phyloP scores from a whole-genome alignment of 257 asterid genomes.

The Ocimum tenuiflorum region DNA sequence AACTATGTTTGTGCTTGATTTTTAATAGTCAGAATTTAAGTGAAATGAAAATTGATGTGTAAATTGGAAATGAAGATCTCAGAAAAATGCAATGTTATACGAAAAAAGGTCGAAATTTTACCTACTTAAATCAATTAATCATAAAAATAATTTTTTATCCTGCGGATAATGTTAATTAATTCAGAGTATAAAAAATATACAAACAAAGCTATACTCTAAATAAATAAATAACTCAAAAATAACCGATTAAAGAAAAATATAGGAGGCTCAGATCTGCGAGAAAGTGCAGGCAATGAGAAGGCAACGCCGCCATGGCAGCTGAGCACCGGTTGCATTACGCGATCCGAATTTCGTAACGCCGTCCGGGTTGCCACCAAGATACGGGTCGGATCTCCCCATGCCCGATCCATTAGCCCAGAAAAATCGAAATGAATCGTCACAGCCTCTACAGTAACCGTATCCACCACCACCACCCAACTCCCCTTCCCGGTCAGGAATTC shows the following conservation, averaged over 20 bases:
- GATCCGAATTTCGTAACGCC: slow-evolving; percentile 1
- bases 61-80: too few relatives aligned
- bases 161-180: too few relatives aligned
- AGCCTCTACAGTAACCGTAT: slow-evolving; percentile 12
- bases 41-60: too few relatives aligned
- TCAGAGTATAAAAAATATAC: too few relatives aligned
- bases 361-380: slow-evolving; percentile 44
- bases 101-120: too few relatives aligned
- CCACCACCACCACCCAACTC: neutral
- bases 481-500: neutral
- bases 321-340: slow-evolving; percentile 13
- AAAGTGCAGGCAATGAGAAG: neutral
- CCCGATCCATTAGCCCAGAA: slow-evolving; percentile 18
- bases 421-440: slow-evolving; percentile 23
- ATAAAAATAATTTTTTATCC: too few relatives aligned
- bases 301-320: slow-evolving; percentile 19
- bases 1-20: too few relatives aligned
- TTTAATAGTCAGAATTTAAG: too few relatives aligned
- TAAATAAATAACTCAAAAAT: neutral
- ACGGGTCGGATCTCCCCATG: slow-evolving; percentile 19
- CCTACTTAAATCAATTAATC: too few relatives aligned
- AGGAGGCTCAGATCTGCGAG: slow-evolving; percentile 19
- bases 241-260: neutral
- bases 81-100: too few relatives aligned
- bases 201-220: neutral